phyloP scores from a whole-genome alignment of 768 basidiomycete species.

The Mrakia blollopis region DNA sequence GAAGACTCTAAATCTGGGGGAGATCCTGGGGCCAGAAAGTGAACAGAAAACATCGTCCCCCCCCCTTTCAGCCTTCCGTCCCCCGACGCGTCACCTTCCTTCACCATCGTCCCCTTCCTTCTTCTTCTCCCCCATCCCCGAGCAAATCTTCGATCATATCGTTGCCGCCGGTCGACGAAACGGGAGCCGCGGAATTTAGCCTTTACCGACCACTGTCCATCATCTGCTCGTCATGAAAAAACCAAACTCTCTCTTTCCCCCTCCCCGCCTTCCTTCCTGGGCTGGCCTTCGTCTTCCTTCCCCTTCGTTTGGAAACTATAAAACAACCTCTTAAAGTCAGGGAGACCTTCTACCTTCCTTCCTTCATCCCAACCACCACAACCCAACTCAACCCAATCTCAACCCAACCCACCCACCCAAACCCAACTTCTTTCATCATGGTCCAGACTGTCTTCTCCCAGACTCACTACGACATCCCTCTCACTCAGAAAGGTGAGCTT shows the following conservation, averaged over 20 bases:
- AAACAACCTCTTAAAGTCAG: background rate
- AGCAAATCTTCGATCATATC: no score
- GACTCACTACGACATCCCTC: constrained; percentile 34
- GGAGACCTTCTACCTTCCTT: background rate
- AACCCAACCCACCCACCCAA: background rate
- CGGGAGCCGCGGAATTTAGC: no score
- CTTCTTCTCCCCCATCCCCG: no score
- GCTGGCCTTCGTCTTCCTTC: background rate
- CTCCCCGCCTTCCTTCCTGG: background rate
- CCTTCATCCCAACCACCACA: background rate
- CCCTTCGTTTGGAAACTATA: background rate
- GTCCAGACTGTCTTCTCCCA: background rate
- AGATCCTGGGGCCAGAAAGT: no score
- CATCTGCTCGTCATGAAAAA: background rate
- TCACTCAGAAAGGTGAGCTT: constrained; percentile 31
- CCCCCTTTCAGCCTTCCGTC: no score
- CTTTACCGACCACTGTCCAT: no score
- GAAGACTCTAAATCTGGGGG: no score
- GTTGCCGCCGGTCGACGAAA: no score
- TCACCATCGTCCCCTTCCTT: no score
- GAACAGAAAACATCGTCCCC: no score
- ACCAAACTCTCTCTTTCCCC: background rate
- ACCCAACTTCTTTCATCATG: background rate
- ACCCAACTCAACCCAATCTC: background rate
- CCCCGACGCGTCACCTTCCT: no score